phyloP scores from a whole-genome alignment of 2,329 filamentous ascomycete species.

The Aspergillus eucalypticola region DNA sequence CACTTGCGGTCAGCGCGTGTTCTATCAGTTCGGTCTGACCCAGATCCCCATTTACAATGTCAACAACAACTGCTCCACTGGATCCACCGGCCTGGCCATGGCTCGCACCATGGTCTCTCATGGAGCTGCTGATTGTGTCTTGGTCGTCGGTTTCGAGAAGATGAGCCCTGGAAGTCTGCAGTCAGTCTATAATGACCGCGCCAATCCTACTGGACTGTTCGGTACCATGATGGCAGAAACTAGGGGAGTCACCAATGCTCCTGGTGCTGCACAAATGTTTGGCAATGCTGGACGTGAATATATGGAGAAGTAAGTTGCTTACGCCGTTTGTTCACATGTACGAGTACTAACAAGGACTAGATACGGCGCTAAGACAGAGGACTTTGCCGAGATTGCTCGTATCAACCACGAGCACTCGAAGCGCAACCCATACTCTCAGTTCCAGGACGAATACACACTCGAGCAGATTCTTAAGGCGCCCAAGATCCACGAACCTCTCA shows the following conservation, averaged over 20 bases:
- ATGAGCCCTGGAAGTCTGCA: conserved; percentile 92
- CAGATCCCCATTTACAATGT: conserved; percentile 96
- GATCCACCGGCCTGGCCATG: conserved; percentile 86
- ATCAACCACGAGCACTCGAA: conserved; percentile 91
- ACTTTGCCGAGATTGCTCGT: conserved; percentile 93
- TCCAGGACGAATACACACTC: conserved; percentile 85
- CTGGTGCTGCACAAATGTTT: conserved; percentile 88
- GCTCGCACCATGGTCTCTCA: conserved; percentile 75
- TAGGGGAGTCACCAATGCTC: conserved; percentile 76
- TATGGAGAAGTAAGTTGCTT: conserved; percentile 76
- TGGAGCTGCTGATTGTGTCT: conserved; percentile 80
- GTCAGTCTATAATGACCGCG: conserved; percentile 79
- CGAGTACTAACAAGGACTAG: conserved; percentile 42
- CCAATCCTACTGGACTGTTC: conserved; percentile 73
- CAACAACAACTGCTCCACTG: conserved; percentile 98
- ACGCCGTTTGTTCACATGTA: background rate
- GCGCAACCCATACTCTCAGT: conserved; percentile 97
- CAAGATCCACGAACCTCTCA: conserved; percentile 82
- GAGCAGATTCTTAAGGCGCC: conserved; percentile 76
- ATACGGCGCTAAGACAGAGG: conserved; percentile 76
- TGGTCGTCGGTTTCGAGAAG: conserved; percentile 97
- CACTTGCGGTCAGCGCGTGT: conserved; percentile 92
- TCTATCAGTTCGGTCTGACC: conserved; percentile 99
- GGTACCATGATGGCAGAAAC: conserved; percentile 80
- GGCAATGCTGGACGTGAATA: conserved; percentile 93